phyloP scores from a whole-genome alignment of 1,139 yeast genomes.

The Pichia sp. region DNA sequence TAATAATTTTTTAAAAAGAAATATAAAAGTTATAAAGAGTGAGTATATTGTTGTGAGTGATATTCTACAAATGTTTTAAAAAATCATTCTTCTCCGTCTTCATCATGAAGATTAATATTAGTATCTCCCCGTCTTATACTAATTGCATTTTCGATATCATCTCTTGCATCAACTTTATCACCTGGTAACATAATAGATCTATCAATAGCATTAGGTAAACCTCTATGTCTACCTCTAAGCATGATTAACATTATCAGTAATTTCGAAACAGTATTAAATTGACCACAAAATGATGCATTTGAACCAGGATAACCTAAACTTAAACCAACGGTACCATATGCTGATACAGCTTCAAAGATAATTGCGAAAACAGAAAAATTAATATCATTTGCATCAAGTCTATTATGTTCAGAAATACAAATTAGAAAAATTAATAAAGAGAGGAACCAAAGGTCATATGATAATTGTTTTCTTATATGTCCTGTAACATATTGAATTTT shows the following conservation, averaged over 20 bases:
- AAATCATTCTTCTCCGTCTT: no score
- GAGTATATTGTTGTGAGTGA: no score
- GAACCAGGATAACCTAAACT: constrained; percentile 73
- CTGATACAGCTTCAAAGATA: constrained; percentile 85
- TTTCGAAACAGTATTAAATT: constrained; percentile 69
- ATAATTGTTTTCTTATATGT: constrained; percentile 84
- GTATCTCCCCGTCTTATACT: neutral
- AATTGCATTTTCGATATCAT: constrained; percentile 43
- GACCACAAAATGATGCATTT: constrained; percentile 63
- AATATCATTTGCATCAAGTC: constrained; percentile 40
- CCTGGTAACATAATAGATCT: constrained; percentile 89
- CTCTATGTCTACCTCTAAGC: constrained; percentile 95
- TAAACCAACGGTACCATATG: constrained; percentile 93
- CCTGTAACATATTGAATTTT: constrained; percentile 58
- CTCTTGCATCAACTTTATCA: constrained; percentile 61
- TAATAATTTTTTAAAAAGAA: no score
- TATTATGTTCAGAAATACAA: constrained; percentile 75
- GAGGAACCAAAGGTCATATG: constrained; percentile 92
- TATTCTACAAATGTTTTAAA: no score
- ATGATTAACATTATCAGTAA: constrained; percentile 81
- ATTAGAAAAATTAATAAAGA: constrained; percentile 79
- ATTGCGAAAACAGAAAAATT: constrained; percentile 65
- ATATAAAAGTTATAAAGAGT: no score
- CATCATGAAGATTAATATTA: no score
- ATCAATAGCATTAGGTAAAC: constrained; percentile 87